Evolutionary conservation across 2,329 filamentous ascomycete species (phyloP).

Genomic region (Fusarium kyushuense): DNA sequence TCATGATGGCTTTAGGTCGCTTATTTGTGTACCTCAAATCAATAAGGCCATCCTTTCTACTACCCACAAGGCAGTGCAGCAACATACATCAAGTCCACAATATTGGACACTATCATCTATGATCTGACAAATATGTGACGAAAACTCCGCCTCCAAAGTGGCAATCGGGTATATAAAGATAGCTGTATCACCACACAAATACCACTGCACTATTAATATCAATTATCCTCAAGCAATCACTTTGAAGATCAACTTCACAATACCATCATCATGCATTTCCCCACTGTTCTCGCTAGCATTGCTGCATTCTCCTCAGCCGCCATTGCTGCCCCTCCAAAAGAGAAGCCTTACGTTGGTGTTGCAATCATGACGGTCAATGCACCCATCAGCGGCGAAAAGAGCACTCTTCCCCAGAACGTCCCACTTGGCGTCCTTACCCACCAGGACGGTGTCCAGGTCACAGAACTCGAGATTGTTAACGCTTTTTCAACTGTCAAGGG

Average conservation of each 20-base stretch:
- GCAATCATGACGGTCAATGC: conserved; percentile 18
- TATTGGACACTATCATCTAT: not conserved
- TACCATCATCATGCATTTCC: conserved; percentile 14
- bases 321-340: conserved; percentile 7
- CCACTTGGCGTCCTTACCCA: conserved; percentile 24
- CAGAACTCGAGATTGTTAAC: conserved; percentile 6
- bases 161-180: not conserved
- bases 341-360: not conserved
- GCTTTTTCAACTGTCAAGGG: conserved; percentile 6
- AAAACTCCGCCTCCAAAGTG: not conserved
- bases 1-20: too few species aligned
- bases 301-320: not conserved
- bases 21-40: too few species aligned
- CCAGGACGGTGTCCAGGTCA: conserved; percentile 4
- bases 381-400: not conserved
- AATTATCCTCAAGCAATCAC: not conserved
- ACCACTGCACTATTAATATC: not conserved
- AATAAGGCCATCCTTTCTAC: too few species aligned
- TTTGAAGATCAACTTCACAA: rapidly evolving
- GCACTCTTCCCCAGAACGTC: conserved; percentile 2
- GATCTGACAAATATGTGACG: rapidly evolving
- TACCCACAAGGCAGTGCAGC: too few species aligned
- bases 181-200: rapidly evolving
- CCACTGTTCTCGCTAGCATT: conserved; percentile 1
- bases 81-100: too few species aligned